Percentiles rank a stretch among this genome's conserved stretches.
Evolutionary conservation across 148 eudicot species (phyloP).

Genomic region (Chenopodium quinoa): DNA sequence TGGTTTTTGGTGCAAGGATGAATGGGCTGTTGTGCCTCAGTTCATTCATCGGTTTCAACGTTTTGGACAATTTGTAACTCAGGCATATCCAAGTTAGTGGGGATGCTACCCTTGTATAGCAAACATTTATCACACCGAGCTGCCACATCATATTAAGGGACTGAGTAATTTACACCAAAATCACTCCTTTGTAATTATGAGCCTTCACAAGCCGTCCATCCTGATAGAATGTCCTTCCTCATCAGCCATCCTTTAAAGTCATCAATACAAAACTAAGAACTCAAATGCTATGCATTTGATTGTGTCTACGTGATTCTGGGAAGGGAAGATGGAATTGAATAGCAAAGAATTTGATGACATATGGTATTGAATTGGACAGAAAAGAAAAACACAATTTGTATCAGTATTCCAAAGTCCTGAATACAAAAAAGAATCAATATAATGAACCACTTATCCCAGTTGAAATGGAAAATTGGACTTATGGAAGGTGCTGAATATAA

Average conservation of each 20-base stretch:
- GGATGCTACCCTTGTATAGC: not conserved
- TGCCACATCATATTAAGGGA: not conserved
- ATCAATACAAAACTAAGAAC: not conserved
- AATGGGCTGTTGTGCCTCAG: conserved; percentile 12
- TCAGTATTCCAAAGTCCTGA: not conserved
- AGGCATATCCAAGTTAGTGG: not conserved
- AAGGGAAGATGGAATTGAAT: not conserved
- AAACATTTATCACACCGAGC: not conserved
- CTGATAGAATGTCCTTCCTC: not conserved
- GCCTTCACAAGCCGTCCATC: not conserved
- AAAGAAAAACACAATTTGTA: not conserved
- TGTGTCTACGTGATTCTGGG: not conserved
- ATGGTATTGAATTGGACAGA: not conserved
- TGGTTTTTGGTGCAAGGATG: not conserved
- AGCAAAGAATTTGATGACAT: not conserved
- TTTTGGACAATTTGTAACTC: not conserved
- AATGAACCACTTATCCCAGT: not conserved
- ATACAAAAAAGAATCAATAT: too few relatives aligned
- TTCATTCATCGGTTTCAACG: not conserved
- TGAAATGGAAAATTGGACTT: not conserved
- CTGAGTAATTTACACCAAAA: not conserved
- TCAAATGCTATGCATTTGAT: not conserved
- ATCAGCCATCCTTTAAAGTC: not conserved
- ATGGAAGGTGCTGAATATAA: not conserved
- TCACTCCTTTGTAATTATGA: not conserved